Percentiles rank a stretch among this genome's conserved stretches.
Evolutionary conservation across 345 rosid genomes (phyloP).

Genomic region (Eucalyptus pumila): DNA sequence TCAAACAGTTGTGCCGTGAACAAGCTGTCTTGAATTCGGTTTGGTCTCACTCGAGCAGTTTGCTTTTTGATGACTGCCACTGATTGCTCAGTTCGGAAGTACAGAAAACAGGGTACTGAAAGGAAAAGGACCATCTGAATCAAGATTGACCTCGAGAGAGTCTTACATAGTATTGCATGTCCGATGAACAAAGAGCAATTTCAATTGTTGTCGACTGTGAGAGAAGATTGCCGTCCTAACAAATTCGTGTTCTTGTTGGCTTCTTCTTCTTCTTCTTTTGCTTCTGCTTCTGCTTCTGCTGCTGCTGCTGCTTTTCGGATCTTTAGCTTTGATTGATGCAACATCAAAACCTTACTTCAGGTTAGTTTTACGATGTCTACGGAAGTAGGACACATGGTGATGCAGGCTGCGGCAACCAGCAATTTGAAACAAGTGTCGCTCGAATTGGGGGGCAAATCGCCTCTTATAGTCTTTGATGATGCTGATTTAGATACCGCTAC

Average conservation of each 20-base stretch:
- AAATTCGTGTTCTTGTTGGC: not conserved
- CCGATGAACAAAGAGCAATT: not conserved
- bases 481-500: conserved; percentile 50
- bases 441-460: conserved; percentile 78
- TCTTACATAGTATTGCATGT: not conserved
- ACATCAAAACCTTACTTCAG: conserved; percentile 4
- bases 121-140: not conserved
- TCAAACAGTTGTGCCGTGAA: not conserved
- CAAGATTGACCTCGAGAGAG: not conserved
- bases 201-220: not conserved
- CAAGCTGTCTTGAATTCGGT: not conserved
- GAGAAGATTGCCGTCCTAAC: not conserved
- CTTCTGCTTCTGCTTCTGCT: too few relatives aligned
- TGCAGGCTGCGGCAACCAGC: conserved; percentile 63
- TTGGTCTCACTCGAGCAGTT: not conserved
- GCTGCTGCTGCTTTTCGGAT: not conserved
- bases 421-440: conserved; percentile 61
- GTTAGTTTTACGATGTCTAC: conserved; percentile 82
- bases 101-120: not conserved
- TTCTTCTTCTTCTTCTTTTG: not conserved
- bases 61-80: not conserved
- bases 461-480: conserved; percentile 63
- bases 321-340: not conserved
- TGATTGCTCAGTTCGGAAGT: not conserved
- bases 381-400: conserved; percentile 48